These are phyloP conservation scores for Prunus mira DNA, from an alignment of 306 rosid genomes.

Conservation along the genomic window DNA sequence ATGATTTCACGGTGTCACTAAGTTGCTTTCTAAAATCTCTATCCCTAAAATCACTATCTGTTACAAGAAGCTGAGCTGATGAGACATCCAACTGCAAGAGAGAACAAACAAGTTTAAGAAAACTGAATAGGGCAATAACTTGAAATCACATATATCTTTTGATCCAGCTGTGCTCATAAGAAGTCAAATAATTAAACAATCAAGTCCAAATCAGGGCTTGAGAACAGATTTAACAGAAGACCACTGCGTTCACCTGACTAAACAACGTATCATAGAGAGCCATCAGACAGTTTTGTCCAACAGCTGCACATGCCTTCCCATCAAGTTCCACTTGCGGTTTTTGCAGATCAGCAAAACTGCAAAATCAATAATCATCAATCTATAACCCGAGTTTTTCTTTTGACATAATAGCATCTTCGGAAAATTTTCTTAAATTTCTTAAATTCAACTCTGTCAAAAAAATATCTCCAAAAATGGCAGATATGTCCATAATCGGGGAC, in stretches of 20 bases:
- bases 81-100: conserved; percentile 78
- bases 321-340: conserved; percentile 93
- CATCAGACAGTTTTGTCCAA: conserved; percentile 93
- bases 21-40: conserved; percentile 86
- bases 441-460: background rate
- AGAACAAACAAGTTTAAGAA: conserved; percentile 18
- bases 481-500: background rate
- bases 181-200: background rate
- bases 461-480: background rate
- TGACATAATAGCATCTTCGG: background rate
- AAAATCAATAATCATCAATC: conserved; percentile 17
- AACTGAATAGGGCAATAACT: conserved; percentile 1
- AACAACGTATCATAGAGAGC: conserved; percentile 85
- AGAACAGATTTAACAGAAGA: conserved; percentile 4
- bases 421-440: background rate
- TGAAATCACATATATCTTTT: conserved; percentile 3
- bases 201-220: background rate
- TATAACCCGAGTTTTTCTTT: background rate
- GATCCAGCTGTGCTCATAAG: background rate
- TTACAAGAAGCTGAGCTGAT: conserved; percentile 96
- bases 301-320: conserved; percentile 99
- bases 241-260: conserved; percentile 68
- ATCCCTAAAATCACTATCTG: conserved; percentile 93
- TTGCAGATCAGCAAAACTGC: conserved; percentile 96
- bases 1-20: conserved; percentile 66